These are phyloP conservation scores for Annona squamosa DNA, from an alignment of 164 flowering plant species.

Conservation along the genomic window DNA sequence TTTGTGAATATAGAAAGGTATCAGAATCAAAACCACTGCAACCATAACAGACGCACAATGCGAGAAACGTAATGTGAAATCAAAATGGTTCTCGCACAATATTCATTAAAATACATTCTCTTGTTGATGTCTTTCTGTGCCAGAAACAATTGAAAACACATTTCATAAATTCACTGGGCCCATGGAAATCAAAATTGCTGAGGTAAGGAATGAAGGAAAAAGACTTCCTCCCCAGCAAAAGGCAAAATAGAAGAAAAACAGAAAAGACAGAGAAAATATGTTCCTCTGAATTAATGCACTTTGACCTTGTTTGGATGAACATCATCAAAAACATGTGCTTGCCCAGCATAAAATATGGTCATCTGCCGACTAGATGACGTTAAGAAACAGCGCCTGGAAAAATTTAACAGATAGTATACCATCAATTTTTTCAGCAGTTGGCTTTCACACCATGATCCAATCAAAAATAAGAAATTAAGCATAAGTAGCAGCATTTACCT, in stretches of 20 bases:
- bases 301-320: conserved; percentile 86
- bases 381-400: conserved; percentile 42
- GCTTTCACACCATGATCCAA: neutral
- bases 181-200: too few relatives aligned
- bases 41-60: neutral
- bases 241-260: too few relatives aligned
- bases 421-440: conserved; percentile 1
- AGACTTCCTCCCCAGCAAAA: neutral
- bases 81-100: neutral
- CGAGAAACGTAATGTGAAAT: neutral
- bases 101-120: neutral
- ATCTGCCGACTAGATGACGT: conserved; percentile 55
- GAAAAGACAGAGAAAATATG: neutral
- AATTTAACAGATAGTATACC: neutral
- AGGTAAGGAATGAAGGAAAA: neutral
- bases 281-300: neutral
- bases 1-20: too few relatives aligned
- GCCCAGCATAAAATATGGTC: conserved; percentile 95
- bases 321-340: conserved; percentile 94
- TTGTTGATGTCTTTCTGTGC: neutral
- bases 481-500: conserved; percentile 25
- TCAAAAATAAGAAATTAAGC: neutral
- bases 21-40: too few relatives aligned
- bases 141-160: too few relatives aligned
- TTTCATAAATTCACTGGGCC: too few relatives aligned